Conservation (phyloP, 78 protist genomes). For the Polysphondylium violaceum region DNA sequence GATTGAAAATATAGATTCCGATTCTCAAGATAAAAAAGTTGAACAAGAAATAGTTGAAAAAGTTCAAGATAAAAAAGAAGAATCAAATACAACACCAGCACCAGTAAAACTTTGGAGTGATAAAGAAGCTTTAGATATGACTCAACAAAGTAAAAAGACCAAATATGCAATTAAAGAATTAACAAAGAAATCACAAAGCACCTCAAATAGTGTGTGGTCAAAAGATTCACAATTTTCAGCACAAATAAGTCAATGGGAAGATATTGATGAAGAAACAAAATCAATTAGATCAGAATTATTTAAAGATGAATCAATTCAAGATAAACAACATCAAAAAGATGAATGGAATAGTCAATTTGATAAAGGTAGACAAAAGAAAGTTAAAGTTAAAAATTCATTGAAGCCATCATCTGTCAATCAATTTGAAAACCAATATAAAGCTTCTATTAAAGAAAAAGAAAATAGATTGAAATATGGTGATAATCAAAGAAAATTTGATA, state of each 20-base stretch:
- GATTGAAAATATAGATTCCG: neutral
- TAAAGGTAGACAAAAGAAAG: conserved; percentile 69
- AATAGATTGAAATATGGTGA: conserved; percentile 19
- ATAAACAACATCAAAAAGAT: conserved; percentile 23
- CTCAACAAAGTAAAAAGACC: neutral
- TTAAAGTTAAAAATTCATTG: conserved; percentile 13
- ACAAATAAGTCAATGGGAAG: neutral
- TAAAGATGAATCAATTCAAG: conserved; percentile 35
- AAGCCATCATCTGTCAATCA: neutral
- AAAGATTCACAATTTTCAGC: neutral
- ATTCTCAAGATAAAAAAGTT: no score
- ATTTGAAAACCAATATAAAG: neutral
- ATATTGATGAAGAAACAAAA: conserved; percentile 20
- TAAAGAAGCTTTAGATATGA: no score
- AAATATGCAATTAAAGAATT: neutral
- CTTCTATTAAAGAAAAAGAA: conserved; percentile 24
- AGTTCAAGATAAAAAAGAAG: no score
- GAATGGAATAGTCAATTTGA: conserved; percentile 59
- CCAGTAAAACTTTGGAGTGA: no score
- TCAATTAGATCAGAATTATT: conserved; percentile 32
- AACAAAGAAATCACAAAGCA: conserved; percentile 5
- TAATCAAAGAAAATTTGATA: no score
- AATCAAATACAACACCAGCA: no score
- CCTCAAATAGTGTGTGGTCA: neutral
- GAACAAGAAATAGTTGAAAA: no score